Percentiles rank a stretch among this genome's conserved stretches.
Evolutionary conservation across 345 rosid species (phyloP).

Genomic region (Mallotus nudiflorus): DNA sequence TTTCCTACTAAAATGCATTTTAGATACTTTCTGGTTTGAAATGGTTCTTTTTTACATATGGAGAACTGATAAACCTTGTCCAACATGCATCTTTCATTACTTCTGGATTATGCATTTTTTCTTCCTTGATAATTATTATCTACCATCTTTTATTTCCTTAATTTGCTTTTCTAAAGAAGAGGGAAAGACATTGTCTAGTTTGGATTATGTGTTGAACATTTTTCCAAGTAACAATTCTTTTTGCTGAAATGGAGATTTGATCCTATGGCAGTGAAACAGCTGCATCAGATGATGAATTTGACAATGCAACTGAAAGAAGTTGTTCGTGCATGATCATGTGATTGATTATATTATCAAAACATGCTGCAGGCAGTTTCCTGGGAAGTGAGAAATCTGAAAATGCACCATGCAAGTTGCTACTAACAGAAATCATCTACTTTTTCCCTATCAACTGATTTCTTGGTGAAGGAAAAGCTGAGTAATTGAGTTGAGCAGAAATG

Average conservation of each 20-base stretch:
- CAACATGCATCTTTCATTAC: neutral
- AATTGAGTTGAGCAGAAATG: slow-evolving; percentile 12
- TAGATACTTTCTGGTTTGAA: neutral
- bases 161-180: neutral
- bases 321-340: slow-evolving; percentile 71
- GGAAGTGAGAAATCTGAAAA: neutral
- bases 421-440: slow-evolving; percentile 20
- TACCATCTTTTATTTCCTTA: neutral
- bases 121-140: no score
- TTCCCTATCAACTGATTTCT: slow-evolving; percentile 14
- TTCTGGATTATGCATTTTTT: neutral
- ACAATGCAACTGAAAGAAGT: slow-evolving; percentile 49
- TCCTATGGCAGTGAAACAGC: slow-evolving; percentile 55
- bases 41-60: neutral
- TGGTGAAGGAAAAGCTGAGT: slow-evolving; percentile 13
- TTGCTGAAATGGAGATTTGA: slow-evolving; percentile 21
- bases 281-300: slow-evolving; percentile 60
- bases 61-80: neutral
- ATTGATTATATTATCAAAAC: slow-evolving; percentile 2
- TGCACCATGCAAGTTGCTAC: slow-evolving; percentile 14
- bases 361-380: neutral
- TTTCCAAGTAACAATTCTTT: neutral
- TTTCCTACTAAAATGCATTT: neutral
- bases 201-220: neutral
- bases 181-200: neutral